Conservation (phyloP, 768 basidiomycete species). For the Kwoniella dejecticola region DNA sequence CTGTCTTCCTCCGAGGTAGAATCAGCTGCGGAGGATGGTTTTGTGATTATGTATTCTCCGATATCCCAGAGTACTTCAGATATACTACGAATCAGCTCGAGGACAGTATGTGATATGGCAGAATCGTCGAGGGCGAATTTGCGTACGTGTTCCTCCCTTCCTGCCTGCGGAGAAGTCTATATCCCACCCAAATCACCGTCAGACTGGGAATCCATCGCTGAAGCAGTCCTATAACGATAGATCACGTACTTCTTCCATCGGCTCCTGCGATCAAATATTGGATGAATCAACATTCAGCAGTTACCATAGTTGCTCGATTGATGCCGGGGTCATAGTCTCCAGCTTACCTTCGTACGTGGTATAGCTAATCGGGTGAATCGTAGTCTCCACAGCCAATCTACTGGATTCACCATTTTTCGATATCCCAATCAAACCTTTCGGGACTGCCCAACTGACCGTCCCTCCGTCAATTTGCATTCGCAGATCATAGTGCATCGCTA, state of each 20-base stretch:
- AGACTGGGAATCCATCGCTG: not conserved
- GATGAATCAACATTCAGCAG: no score
- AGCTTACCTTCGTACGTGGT: slow-evolving; percentile 42
- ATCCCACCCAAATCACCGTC: not conserved
- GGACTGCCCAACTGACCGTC: slow-evolving; percentile 47
- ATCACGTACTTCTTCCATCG: slow-evolving; percentile 26
- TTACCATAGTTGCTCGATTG: not conserved
- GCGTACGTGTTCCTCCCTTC: slow-evolving; percentile 33
- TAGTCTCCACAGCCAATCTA: slow-evolving; percentile 46
- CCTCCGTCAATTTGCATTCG: slow-evolving; percentile 46
- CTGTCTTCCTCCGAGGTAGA: slow-evolving; percentile 33
- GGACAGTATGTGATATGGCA: not conserved
- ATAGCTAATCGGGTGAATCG: slow-evolving; percentile 46
- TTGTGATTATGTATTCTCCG: slow-evolving; percentile 40
- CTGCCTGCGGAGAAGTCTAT: slow-evolving; percentile 31
- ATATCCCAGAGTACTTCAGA: slow-evolving; percentile 48
- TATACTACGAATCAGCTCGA: not conserved
- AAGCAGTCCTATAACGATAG: not conserved
- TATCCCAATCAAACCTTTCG: slow-evolving; percentile 45
- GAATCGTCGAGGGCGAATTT: not conserved
- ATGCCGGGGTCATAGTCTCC: not conserved
- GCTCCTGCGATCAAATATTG: slow-evolving; percentile 13
- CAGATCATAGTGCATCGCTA: slow-evolving; percentile 50
- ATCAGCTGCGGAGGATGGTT: slow-evolving; percentile 14
- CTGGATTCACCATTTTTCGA: slow-evolving; percentile 35